These are phyloP conservation scores for Aspergillus olivimuriae DNA, from an alignment of 495 filamentous ascomycete genomes.

Conservation along the genomic window DNA sequence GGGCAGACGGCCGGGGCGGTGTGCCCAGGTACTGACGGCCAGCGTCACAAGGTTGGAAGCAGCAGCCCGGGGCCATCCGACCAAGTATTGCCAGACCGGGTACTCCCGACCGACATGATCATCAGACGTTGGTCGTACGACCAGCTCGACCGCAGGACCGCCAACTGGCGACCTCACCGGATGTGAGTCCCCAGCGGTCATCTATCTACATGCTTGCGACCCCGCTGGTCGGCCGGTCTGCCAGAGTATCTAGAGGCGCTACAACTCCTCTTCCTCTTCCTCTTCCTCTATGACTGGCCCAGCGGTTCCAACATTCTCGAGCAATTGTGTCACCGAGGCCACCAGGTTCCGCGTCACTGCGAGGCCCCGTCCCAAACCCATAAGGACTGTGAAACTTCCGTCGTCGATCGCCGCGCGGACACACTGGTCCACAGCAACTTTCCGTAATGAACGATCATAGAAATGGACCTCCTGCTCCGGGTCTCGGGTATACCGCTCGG, in stretches of 20 bases:
- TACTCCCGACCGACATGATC: background rate
- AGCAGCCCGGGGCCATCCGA: background rate
- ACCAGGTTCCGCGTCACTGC: background rate
- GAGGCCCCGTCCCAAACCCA: background rate
- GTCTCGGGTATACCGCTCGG: background rate
- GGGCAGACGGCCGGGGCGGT: background rate
- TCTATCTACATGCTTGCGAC: background rate
- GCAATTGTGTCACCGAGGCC: background rate
- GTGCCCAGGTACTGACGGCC: background rate
- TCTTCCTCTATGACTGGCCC: background rate
- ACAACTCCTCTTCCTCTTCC: conserved; percentile 1
- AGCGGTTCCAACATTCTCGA: background rate
- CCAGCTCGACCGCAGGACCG: background rate
- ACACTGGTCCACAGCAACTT: too few relatives aligned
- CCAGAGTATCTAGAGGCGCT: background rate
- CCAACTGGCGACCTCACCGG: background rate
- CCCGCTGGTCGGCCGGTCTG: background rate
- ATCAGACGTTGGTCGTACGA: conserved; percentile 1
- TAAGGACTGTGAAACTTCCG: too few relatives aligned
- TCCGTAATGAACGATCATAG: too few relatives aligned
- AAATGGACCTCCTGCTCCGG: background rate
- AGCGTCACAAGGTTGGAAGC: background rate
- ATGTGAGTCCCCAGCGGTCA: background rate
- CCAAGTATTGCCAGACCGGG: background rate
- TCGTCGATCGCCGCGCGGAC: too few relatives aligned